These are phyloP conservation scores for Lizonia empirigonia DNA, from an alignment of 2,329 filamentous ascomycete genomes.

Conservation along the genomic window DNA sequence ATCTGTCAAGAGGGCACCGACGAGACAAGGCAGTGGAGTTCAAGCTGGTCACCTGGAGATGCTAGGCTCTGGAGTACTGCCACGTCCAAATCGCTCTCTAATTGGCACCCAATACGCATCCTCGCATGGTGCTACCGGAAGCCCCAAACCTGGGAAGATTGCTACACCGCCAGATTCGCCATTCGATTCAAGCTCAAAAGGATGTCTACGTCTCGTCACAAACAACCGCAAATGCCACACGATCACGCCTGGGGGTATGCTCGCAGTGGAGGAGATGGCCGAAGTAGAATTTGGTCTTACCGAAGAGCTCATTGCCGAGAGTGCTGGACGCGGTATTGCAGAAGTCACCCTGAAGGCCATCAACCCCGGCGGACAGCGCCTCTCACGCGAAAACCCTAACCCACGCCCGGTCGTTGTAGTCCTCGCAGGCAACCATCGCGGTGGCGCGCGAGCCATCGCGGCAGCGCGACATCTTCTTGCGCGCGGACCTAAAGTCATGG, in stretches of 20 bases:
- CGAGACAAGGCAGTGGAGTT: slow-evolving; percentile 49
- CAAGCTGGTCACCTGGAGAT: slow-evolving; percentile 43
- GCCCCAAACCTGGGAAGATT: slow-evolving; percentile 41
- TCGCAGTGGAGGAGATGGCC: slow-evolving; percentile 90
- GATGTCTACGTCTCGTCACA: slow-evolving; percentile 58
- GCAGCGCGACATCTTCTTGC: slow-evolving; percentile 86
- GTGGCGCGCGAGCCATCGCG: slow-evolving; percentile 80
- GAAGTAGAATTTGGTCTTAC: slow-evolving; percentile 84
- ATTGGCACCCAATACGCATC: slow-evolving; percentile 45
- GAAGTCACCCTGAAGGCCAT: slow-evolving; percentile 78
- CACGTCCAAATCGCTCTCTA: slow-evolving; percentile 40
- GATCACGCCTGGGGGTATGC: slow-evolving; percentile 77
- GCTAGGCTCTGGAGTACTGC: slow-evolving; percentile 38
- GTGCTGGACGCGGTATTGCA: slow-evolving; percentile 85
- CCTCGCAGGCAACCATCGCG: slow-evolving; percentile 94
- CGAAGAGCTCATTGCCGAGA: slow-evolving; percentile 90
- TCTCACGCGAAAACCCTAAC: slow-evolving; percentile 55
- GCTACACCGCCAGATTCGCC: slow-evolving; percentile 48
- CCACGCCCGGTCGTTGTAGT: slow-evolving; percentile 69
- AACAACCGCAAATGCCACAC: slow-evolving; percentile 62
- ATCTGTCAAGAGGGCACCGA: slow-evolving; percentile 47
- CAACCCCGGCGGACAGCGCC: slow-evolving; percentile 61
- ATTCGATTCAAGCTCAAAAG: slow-evolving; percentile 33
- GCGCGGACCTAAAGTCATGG: slow-evolving; percentile 77
- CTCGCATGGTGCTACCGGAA: slow-evolving; percentile 44